Base-by-base conservation (phyloP, 495 filamentous ascomycete species). In the Daldinia decipiens region DNA sequence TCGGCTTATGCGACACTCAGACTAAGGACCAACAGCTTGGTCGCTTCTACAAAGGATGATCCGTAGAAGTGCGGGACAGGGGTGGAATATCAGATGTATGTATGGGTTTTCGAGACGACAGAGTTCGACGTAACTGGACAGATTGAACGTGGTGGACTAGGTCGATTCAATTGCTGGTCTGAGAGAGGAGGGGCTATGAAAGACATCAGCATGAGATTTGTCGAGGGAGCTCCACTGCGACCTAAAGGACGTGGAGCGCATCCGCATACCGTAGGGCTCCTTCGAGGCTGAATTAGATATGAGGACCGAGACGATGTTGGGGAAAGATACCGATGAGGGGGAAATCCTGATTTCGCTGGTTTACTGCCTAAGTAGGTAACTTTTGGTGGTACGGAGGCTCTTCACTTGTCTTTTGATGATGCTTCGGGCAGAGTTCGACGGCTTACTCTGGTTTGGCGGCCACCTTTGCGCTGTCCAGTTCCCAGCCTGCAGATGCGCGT, bases 371-470 rank as follows among this genome's bases (percentile, higher is more conserved):
- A 68, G 68, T 53, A 72, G 60, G 60, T 17, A 65, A 36, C 39
- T 57, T 69, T 60, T 50, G 72, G 72, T 77, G 34, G 66, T 62
- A 75, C 70, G 73, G 75, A 77, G 75, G 73, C 73, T 77, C 73
- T 77, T 73, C 59, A 45, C n/a, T 19, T 62, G 65, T 66, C 61
- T 59, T 51, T 62, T 55, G 59, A 70, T 66, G 55, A 72, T 68
- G 51, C 39, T 66, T 69, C 47, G 59, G 59, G 54, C 31, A 51
- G 64, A 72, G 68, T 61, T 36, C 51, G 65, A 64, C 52, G 57
- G 68, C 55, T 62, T 65, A 61, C 63, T 65, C 58, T 61, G 53
- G 38, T 26, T 58, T 71, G 67, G 68, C 71, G 47, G 52, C 59
- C 39, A 63, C 36, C 58, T 71, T 54, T 50, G 38, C 74, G 59